Base-by-base conservation (phyloP, 345 rosid species). In the Aquilaria malaccensis region DNA sequence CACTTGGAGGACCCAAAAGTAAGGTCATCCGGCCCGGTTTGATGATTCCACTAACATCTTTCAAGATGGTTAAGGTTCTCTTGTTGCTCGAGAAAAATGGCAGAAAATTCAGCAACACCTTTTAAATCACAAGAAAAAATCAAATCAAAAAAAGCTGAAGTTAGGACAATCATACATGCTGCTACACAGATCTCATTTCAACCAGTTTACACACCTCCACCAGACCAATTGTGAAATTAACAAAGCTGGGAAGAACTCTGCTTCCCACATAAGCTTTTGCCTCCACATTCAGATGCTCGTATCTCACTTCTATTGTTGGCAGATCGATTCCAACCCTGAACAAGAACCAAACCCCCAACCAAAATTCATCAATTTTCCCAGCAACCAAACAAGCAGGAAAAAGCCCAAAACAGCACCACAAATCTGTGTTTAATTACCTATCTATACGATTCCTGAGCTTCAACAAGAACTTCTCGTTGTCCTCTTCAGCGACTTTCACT, bases 21-120 rank as follows among this genome's bases (percentile, higher is more conserved):
- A 64, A 48, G 9, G 67, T 53, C 59, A 53, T 63, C 31, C 57
- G 52, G 61, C 7, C 77, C 22, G 95, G 97, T 66, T 77, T 90
- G 61, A 90, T 62, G 59, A 87, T 68, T 65, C 97, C 97, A 30
- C 76, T 83, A 45, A 83, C 79, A 65, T 87, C 83, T 9, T 76
- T 74, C 41, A 90, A 95, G 67, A 90, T 85, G 29, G 79, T 72
- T 43, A 83, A 57, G 32, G 67, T 81, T 74, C 64, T 80, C 74
- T 81, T 91, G 63, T 66, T 76, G 67, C 71, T 81, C 7, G 83
- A 80, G 63, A 83, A 56, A 59, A 90, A 33, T 31, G 64, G 78
- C 13, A 73, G 56, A 60, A 30, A n/a, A 60, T 32, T 75, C 68
- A 81, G 50, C 49, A 78, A 6, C 22, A 15, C 30, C 79, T 81